These are phyloP conservation scores for Irpex sp. DNA, from an alignment of 1,284 basidiomycete genomes.

Conservation along the genomic window DNA sequence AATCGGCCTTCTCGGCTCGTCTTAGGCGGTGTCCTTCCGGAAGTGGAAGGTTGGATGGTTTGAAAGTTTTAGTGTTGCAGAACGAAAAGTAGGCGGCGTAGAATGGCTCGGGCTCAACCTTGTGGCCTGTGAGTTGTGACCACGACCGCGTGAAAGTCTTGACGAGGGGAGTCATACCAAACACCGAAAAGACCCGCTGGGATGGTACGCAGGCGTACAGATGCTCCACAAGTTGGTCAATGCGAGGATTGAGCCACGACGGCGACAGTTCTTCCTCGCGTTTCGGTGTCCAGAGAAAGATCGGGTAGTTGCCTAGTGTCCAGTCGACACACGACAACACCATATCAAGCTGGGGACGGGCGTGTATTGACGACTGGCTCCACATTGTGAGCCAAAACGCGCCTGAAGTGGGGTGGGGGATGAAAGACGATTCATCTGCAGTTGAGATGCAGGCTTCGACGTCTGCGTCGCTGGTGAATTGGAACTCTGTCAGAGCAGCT, in stretches of 20 bases:
- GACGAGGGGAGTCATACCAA: constrained; percentile 36
- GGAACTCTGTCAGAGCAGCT: constrained; percentile 32
- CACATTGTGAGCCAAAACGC: constrained; percentile 53
- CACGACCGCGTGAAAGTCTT: constrained; percentile 36
- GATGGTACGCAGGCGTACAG: constrained; percentile 36
- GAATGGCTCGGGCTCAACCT: constrained; percentile 34
- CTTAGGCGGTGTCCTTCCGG: constrained; percentile 30
- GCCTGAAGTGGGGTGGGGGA: constrained; percentile 17
- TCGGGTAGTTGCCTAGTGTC: constrained; percentile 43
- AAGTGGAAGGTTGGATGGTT: constrained; percentile 18
- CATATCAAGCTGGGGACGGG: constrained; percentile 37
- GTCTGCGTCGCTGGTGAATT: constrained; percentile 34
- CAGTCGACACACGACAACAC: constrained; percentile 45
- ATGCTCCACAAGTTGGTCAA: constrained; percentile 32
- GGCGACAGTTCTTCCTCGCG: constrained; percentile 23
- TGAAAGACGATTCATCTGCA: constrained; percentile 18
- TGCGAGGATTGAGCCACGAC: constrained; percentile 33
- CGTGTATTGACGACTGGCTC: constrained; percentile 30
- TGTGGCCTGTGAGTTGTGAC: constrained; percentile 33
- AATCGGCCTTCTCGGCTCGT: constrained; percentile 31
- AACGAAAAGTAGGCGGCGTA: constrained; percentile 41
- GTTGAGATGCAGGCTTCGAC: constrained; percentile 24
- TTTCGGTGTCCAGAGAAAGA: constrained; percentile 48
- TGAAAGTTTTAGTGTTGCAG: constrained; percentile 35
- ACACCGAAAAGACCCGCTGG: constrained; percentile 45